Conservation (phyloP, 768 basidiomycete genomes). For the Trametes meyenii region DNA sequence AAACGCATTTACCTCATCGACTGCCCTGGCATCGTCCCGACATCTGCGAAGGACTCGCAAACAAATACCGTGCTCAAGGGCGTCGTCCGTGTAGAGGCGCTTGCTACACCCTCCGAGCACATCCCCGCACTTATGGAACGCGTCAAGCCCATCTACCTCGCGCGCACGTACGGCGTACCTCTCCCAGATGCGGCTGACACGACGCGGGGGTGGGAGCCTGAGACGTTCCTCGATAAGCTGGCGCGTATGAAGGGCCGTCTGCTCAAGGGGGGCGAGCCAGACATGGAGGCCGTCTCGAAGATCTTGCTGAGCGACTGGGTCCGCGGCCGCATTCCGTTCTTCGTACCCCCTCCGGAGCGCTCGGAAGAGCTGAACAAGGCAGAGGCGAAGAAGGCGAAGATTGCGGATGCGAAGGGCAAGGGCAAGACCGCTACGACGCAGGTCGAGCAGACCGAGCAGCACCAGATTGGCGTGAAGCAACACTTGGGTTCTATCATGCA, state of each 20-base stretch:
- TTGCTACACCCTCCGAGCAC: slow-evolving; percentile 90
- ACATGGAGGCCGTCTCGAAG: slow-evolving; percentile 89
- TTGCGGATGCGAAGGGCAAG: slow-evolving; percentile 45
- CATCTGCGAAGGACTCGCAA: slow-evolving; percentile 88
- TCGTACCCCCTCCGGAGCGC: slow-evolving; percentile 88
- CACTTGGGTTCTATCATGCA: slow-evolving; percentile 86
- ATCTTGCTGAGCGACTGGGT: slow-evolving; percentile 98
- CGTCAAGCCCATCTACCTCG: slow-evolving; percentile 91
- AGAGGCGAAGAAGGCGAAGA: slow-evolving; percentile 52
- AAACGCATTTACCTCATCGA: slow-evolving; percentile 98
- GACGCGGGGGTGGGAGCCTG: slow-evolving; percentile 63
- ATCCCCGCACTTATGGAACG: slow-evolving; percentile 86
- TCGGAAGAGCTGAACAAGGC: slow-evolving; percentile 67
- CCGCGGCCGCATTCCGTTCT: slow-evolving; percentile 94
- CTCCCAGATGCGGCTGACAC: slow-evolving; percentile 60
- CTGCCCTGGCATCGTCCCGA: slow-evolving; percentile 97
- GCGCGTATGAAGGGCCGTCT: slow-evolving; percentile 92
- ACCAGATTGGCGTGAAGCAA: slow-evolving; percentile 74
- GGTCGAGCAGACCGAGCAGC: slow-evolving; percentile 37
- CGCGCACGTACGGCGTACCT: slow-evolving; percentile 77
- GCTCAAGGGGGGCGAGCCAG: slow-evolving; percentile 93
- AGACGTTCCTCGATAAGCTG: slow-evolving; percentile 80
- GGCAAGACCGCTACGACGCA: slow-evolving; percentile 55
- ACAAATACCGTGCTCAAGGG: slow-evolving; percentile 95
- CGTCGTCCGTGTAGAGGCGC: slow-evolving; percentile 93